A percentile compares a stretch with the other conserved stretches of the same genome.
Evolutionary conservation across 352 stramenopile species (phyloP).

Genomic region (Phytopythium aichiense): DNA sequence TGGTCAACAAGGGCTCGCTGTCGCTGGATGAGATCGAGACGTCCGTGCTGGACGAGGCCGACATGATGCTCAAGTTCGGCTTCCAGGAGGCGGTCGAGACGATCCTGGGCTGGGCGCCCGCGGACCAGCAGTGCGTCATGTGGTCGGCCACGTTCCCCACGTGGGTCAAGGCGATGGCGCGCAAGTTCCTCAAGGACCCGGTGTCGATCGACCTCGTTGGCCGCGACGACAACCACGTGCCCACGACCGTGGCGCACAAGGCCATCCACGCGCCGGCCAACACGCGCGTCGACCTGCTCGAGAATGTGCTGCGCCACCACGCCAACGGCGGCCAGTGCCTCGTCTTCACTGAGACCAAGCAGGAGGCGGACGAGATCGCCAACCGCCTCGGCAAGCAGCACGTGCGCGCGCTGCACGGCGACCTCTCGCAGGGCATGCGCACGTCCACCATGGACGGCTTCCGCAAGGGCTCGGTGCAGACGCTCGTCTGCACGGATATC

Average conservation of each 20-base stretch:
- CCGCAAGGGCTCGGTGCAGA: slow-evolving; percentile 91
- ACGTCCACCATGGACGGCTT: slow-evolving; percentile 97
- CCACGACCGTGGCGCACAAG: slow-evolving; percentile 89
- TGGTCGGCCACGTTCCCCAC: slow-evolving; percentile 96
- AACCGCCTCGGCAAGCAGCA: slow-evolving; percentile 69
- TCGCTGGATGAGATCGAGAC: slow-evolving; percentile 88
- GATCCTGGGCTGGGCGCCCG: slow-evolving; percentile 86
- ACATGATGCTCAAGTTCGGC: slow-evolving; percentile 99
- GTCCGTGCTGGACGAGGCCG: slow-evolving; percentile 94
- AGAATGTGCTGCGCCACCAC: slow-evolving; percentile 66
- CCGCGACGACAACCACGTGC: slow-evolving; percentile 77
- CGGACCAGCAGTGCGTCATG: slow-evolving; percentile 89
- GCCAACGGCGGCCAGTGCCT: slow-evolving; percentile 82
- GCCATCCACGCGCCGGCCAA: slow-evolving; percentile 88
- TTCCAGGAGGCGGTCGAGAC: slow-evolving; percentile 97
- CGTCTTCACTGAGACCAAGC: slow-evolving; percentile 98
- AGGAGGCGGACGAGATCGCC: slow-evolving; percentile 93
- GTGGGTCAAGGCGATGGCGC: slow-evolving; percentile 93
- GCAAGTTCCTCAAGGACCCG: slow-evolving; percentile 91
- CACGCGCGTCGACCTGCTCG: slow-evolving; percentile 54
- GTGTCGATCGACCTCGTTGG: slow-evolving; percentile 94
- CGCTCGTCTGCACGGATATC: slow-evolving; percentile 90
- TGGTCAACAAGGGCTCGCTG: slow-evolving; percentile 92
- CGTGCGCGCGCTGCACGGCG: slow-evolving; percentile 65
- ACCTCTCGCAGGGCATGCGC: slow-evolving; percentile 79